phyloP scores from a whole-genome alignment of 257 asterid species.

The Nicotiana attenuata region DNA sequence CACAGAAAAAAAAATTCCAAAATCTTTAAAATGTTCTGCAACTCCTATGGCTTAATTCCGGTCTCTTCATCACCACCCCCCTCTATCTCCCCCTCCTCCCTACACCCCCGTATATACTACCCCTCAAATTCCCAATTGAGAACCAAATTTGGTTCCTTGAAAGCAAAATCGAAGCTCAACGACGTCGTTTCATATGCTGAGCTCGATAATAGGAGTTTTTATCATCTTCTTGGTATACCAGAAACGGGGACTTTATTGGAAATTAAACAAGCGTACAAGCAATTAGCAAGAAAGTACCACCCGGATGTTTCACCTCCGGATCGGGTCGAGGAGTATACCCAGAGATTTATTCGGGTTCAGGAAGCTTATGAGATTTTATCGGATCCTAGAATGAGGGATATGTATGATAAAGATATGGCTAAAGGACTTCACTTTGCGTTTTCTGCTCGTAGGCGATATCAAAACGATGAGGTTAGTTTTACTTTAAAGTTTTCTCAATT shows the following conservation, averaged over 20 bases:
- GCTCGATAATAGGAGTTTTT: conserved; percentile 21
- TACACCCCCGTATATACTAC: too few species aligned
- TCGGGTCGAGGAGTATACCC: conserved; percentile 65
- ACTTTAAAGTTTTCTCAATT: too few species aligned
- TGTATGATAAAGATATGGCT: conserved; percentile 57
- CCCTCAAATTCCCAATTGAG: not conserved
- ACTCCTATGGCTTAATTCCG: not conserved
- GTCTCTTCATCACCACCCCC: not conserved
- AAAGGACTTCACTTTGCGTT: conserved; percentile 54
- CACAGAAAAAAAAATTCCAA: too few species aligned
- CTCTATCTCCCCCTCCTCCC: not conserved
- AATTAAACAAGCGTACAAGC: conserved; percentile 87
- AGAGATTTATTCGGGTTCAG: conserved; percentile 63
- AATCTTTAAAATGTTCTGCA: not conserved
- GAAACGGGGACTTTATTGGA: conserved; percentile 53
- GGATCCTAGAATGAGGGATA: conserved; percentile 60
- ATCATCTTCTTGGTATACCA: conserved; percentile 70
- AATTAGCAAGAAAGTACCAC: conserved; percentile 78
- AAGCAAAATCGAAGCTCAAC: not conserved
- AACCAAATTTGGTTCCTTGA: not conserved
- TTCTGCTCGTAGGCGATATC: conserved; percentile 33
- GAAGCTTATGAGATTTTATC: conserved; percentile 88
- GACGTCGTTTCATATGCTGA: conserved; percentile 10
- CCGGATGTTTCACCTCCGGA: conserved; percentile 94
- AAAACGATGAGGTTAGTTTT: conserved; percentile 44